phyloP scores from a whole-genome alignment of 108 stramenopile species.

The Skeletonema marinoi region DNA sequence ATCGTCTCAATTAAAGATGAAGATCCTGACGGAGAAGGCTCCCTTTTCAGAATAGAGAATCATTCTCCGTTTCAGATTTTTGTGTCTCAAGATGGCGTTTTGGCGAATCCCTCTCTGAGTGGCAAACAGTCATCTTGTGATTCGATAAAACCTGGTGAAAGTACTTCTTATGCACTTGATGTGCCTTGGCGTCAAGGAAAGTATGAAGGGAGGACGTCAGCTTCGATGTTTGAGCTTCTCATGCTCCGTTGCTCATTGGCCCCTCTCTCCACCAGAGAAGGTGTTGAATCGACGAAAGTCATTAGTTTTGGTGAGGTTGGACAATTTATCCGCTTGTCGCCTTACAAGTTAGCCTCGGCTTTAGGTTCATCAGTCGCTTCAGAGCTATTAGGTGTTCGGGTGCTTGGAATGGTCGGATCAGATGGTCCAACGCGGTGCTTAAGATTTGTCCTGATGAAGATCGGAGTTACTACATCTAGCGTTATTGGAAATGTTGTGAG shows the following conservation, averaged over 20 bases:
- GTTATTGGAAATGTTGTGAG: conserved; percentile 23
- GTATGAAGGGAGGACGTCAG: conserved; percentile 58
- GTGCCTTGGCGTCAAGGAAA: conserved; percentile 77
- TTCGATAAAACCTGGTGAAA: conserved; percentile 37
- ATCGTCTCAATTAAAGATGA: conserved; percentile 69
- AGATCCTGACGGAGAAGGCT: conserved; percentile 54
- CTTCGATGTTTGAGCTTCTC: conserved; percentile 58
- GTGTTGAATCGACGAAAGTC: conserved; percentile 73
- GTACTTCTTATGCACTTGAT: conserved; percentile 64
- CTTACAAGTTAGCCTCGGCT: conserved; percentile 47
- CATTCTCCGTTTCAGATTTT: conserved; percentile 69
- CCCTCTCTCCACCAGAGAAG: conserved; percentile 57
- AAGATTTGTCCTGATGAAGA: conserved; percentile 42
- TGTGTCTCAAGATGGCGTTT: conserved; percentile 68
- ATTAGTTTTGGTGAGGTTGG: conserved; percentile 57
- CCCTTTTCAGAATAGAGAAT: conserved; percentile 76
- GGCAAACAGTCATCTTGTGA: conserved; percentile 40
- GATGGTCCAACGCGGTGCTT: conserved; percentile 79
- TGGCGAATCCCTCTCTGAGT: conserved; percentile 50
- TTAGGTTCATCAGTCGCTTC: conserved; percentile 26
- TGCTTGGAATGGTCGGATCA: conserved; percentile 58
- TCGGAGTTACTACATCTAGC: conserved; percentile 8
- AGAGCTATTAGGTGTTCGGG: conserved; percentile 43
- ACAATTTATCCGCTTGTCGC: conserved; percentile 58
- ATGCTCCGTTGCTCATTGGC: conserved; percentile 62